Base-by-base conservation (phyloP, 352 stramenopile genomes). In the Thalassiosira livingstoniorum region DNA sequence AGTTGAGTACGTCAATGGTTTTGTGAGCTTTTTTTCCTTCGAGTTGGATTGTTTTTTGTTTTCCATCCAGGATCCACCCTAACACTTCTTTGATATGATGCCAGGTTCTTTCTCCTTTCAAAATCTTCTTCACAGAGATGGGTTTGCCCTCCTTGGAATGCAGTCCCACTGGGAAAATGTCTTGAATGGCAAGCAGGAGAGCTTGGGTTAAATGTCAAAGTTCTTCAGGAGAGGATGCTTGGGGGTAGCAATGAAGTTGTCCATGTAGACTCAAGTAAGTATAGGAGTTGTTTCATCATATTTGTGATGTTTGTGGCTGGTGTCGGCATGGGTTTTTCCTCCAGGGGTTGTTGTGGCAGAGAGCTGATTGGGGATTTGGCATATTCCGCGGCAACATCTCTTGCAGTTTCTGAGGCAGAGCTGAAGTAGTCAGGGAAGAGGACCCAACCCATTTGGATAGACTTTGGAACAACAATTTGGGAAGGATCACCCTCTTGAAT, bases 231-330 rank as follows among this genome's bases (percentile, higher is more conserved):
- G 47, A 65, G 0, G n/a, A 61, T 15, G 57, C 4, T 21, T 69
- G 58, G 0, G 62, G 58, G 78, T n/a, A 25, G 34, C 4, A 18
- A 72, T 67, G 39, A 71, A 83, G 70, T 83, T 58, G 43, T 83
- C 64, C 4, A 83, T 67, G 61, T 78, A 78, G 4, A 83, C 21
- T 78, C 64, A 23, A 78, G 2, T 15, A 78, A 25, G 32, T 75
- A 81, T 25, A 35, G 0, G 0, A 81, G 31, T 10, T 23, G 0
- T 3, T 43, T 27, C 31, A 2, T 37, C 18, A 4, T 58, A 39
- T 10, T 21, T 29, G 39, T 35, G 39, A 5, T 18, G n/a, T n/a
- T n/a, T n/a, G n/a, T n/a, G n/a, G n/a, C n/a, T n/a, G n/a, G n/a
- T n/a, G n/a, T n/a, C n/a, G n/a, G n/a, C n/a, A n/a, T n/a, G n/a